Evolutionary conservation across 2,329 filamentous ascomycete species (phyloP).

Genomic region (Tolypocladium endophyticum): DNA sequence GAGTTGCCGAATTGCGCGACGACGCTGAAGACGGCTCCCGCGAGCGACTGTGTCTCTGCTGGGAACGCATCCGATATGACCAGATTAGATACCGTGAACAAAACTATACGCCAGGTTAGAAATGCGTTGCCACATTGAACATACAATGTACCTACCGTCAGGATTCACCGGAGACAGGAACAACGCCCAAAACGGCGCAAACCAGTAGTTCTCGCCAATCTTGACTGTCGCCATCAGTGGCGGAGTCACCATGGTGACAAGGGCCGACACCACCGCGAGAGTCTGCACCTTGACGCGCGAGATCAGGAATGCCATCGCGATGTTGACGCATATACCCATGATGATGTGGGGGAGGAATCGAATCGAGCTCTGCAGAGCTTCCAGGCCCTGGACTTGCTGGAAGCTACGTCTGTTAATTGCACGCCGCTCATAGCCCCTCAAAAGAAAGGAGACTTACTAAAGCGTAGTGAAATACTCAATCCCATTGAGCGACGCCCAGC

Average conservation of each 20-base stretch:
- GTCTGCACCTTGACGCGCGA: constrained; percentile 25
- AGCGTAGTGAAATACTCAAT: constrained; percentile 38
- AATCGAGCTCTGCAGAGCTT: constrained; percentile 33
- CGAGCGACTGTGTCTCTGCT: too few species aligned
- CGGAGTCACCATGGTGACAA: constrained; percentile 34
- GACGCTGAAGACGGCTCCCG: constrained; percentile 51
- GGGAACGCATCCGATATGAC: constrained; percentile 46
- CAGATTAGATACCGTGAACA: constrained; percentile 14
- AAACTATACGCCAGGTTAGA: too few species aligned
- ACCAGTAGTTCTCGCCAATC: constrained; percentile 40
- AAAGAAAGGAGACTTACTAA: constrained; percentile 23
- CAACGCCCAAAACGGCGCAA: constrained; percentile 30
- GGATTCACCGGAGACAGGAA: constrained; percentile 32
- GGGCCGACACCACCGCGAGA: constrained; percentile 26
- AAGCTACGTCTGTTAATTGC: constrained; percentile 20
- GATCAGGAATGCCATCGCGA: constrained; percentile 31
- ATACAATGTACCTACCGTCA: constrained; percentile 19
- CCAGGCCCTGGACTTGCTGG: constrained; percentile 34
- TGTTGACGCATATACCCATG: constrained; percentile 29
- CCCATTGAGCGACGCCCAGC: constrained; percentile 33
- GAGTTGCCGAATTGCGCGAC: constrained; percentile 45
- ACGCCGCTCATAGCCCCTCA: too few species aligned
- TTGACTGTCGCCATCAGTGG: constrained; percentile 43
- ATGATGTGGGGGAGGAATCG: constrained; percentile 37
- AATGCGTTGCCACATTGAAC: too few species aligned